Evolutionary conservation across 2,329 filamentous ascomycete species (phyloP).

Genomic region (Cercospora sojina): DNA sequence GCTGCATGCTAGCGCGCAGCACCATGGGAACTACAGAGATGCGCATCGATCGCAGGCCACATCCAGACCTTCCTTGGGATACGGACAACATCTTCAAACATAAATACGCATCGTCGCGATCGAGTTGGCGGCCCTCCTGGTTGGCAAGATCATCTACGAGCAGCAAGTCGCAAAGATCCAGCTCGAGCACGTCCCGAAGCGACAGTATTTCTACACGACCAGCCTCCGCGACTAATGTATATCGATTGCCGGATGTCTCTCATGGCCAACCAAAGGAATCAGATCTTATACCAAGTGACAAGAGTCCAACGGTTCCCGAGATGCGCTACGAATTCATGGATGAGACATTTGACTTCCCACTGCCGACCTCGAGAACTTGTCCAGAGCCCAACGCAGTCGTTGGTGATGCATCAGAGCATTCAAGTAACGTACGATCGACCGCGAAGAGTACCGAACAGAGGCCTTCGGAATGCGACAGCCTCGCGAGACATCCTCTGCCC

Average conservation of each 20-base stretch:
- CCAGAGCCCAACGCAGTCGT: not conserved
- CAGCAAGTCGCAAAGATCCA: constrained; percentile 11
- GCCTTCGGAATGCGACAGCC: not conserved
- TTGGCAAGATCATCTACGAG: constrained; percentile 9
- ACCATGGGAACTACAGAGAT: not conserved
- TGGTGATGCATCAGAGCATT: not conserved
- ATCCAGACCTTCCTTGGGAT: constrained; percentile 14
- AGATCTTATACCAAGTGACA: not conserved
- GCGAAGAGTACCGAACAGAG: not conserved
- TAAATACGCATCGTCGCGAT: not conserved
- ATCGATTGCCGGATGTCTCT: constrained; percentile 6
- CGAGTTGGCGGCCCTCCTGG: constrained; percentile 17
- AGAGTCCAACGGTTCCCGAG: not conserved
- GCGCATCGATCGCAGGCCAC: constrained; percentile 10
- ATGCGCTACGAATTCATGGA: constrained; percentile 12
- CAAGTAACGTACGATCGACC: not conserved
- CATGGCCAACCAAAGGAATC: not conserved
- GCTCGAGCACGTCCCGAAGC: constrained; percentile 11
- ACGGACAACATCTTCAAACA: not conserved
- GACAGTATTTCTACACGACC: constrained; percentile 1
- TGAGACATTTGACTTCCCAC: constrained; percentile 14
- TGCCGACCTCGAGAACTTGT: not conserved
- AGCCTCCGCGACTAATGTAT: constrained; percentile 10
- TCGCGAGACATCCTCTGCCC: not conserved
- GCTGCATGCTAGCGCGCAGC: not conserved